Evolutionary conservation across 345 rosid genomes (phyloP), one percentile per base, ranked within the genome.

Genomic region (Eucalyptus regnans): DNA sequence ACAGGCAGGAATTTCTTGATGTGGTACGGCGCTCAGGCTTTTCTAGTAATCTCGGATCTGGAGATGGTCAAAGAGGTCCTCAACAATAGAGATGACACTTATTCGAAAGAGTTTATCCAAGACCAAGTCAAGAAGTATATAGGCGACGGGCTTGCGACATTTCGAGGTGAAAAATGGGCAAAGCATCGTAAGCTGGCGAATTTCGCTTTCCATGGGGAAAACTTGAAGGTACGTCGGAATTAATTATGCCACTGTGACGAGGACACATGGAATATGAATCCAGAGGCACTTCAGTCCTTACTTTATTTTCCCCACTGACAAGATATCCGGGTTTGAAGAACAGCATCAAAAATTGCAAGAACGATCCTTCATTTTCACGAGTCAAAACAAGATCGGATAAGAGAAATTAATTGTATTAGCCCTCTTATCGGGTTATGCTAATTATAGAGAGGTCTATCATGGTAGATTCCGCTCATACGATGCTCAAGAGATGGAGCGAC

Each of bases 161-260:
- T 90, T 17, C 37, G 91, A 10, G 29, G 43, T 27, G 92, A 93
- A 31, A 93, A 92, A 90, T 94, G 96, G 94, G 54, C 15, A 4
- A 93, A 81, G 90, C 89, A 88, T 43, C 92, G 93, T 44, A 93
- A 93, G 88, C 88, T 93, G 33, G 93, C 94, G 41, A 92, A 91
- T 87, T 90, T 90, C 48, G 93, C 93, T 66, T 94, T 94, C 88
- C 93, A 91, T 89, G 91, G 92, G 7, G 93, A 94, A 51, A 86
- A 89, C 91, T 90, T 94, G 88, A 93, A 89, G 86, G 94, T 62
- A 62, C 8, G 33, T 60, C 1, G 31, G 66, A 60, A 60, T 60
- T 27, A 60, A 29, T 60, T 27, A 60, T 5, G 66, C n/a, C 66
- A 60, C 66, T 60, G 66, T 27, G 16, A 12, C 15, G 31, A 12